phyloP scores from a whole-genome alignment of 2,329 filamentous ascomycete genomes.

The Botrytis byssoidea region DNA sequence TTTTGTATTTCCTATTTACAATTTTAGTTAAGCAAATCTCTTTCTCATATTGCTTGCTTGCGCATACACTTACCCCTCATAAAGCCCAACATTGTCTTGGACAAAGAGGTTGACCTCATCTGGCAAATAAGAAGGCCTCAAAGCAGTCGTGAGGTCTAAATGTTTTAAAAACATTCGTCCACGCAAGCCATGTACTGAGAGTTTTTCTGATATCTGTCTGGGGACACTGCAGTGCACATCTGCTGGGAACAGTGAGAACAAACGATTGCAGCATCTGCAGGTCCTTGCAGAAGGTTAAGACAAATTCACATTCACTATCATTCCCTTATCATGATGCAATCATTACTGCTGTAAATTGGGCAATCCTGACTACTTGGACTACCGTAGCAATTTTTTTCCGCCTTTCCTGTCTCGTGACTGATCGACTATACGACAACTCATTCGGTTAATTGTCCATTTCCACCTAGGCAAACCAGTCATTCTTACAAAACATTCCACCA shows the following conservation, averaged over 20 bases:
- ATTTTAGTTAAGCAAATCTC: background rate
- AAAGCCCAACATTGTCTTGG: slow-evolving; percentile 94
- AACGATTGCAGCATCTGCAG: background rate
- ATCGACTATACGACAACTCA: background rate
- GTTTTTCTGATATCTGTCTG: slow-evolving; percentile 10
- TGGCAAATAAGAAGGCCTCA: slow-evolving; percentile 86
- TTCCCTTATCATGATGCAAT: background rate
- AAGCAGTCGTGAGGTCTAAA: slow-evolving; percentile 91
- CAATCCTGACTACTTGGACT: background rate
- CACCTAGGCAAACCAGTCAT: background rate
- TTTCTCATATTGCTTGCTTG: background rate
- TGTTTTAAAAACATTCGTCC: slow-evolving; percentile 96
- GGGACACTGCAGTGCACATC: slow-evolving; percentile 7
- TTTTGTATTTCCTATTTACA: slow-evolving; percentile 78
- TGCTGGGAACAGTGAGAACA: background rate
- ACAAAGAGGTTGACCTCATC: slow-evolving; percentile 96
- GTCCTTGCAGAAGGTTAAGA: background rate
- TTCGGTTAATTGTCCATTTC: slow-evolving; percentile 13
- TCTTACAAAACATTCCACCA: slow-evolving; percentile 12
- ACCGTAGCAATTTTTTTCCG: background rate
- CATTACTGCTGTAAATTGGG: background rate
- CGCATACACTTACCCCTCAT: slow-evolving; percentile 75
- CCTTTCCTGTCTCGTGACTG: background rate
- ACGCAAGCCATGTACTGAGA: slow-evolving; percentile 45
- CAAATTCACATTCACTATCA: background rate